Evolutionary conservation across 257 asterid species (phyloP).

Genomic region (Solanum tacnaense): DNA sequence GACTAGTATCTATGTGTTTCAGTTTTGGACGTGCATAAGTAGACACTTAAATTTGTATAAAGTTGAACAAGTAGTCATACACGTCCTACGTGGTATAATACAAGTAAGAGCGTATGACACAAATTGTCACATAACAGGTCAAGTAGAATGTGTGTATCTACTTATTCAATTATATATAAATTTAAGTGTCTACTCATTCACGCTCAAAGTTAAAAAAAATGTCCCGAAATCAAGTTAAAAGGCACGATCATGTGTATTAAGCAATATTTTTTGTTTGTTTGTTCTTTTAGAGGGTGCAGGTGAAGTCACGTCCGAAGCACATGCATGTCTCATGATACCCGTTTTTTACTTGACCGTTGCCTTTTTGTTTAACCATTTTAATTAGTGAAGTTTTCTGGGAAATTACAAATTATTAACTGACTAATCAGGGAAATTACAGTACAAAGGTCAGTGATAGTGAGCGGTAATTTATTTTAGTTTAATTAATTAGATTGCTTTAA

Average conservation of each 20-base stretch:
- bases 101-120: neutral
- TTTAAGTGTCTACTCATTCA: neutral
- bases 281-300: neutral
- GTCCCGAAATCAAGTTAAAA: neutral
- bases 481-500: neutral
- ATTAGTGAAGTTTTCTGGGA: neutral
- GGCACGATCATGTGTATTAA: neutral
- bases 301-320: slow-evolving; percentile 42
- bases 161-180: neutral
- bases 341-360: slow-evolving; percentile 13
- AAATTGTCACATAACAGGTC: rapidly evolving
- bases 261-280: neutral
- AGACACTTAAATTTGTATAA: neutral
- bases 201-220: neutral
- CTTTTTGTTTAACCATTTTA: neutral
- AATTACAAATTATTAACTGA: neutral
- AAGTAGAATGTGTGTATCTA: neutral
- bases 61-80: neutral
- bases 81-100: neutral
- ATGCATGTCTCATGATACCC: slow-evolving; percentile 32
- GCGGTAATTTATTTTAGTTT: neutral
- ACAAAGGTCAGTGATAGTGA: neutral
- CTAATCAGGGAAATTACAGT: neutral
- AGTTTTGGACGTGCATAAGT: rapidly evolving
- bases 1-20: neutral